Conservation (phyloP, 805 yeast species). For the Sugiyamaella boreocaroliniensis region DNA sequence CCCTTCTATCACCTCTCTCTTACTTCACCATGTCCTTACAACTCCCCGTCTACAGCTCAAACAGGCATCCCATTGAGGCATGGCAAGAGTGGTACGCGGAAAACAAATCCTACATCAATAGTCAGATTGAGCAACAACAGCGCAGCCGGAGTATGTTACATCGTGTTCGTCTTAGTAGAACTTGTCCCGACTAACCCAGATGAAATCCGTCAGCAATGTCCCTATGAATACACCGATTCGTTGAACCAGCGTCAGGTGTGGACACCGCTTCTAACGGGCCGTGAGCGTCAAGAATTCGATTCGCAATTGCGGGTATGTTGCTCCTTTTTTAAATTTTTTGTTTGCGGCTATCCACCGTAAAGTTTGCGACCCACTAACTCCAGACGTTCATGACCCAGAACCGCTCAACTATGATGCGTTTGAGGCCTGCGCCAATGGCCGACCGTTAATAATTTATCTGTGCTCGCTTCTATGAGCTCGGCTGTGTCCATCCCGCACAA, state of each 20-base stretch:
- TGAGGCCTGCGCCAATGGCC: conserved; percentile 30
- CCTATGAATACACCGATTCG: conserved; percentile 27
- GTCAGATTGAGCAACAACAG: conserved; percentile 13
- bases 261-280: conserved; percentile 27
- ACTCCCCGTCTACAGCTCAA: conserved; percentile 19
- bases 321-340: too few species aligned
- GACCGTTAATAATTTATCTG: neutral
- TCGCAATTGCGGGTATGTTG: conserved; percentile 22
- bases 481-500: neutral
- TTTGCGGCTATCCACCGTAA: too few species aligned
- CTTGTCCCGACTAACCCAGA: conserved; percentile 7
- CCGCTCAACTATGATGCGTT: conserved; percentile 18
- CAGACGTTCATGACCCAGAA: conserved; percentile 21
- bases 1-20: neutral
- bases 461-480: neutral
- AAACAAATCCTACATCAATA: conserved; percentile 15
- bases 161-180: neutral
- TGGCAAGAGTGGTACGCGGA: conserved; percentile 28
- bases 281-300: conserved; percentile 26
- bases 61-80: conserved; percentile 25
- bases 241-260: conserved; percentile 27
- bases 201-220: conserved; percentile 20
- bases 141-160: neutral
- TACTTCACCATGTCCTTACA: neutral
- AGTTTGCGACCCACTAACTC: neutral